These are phyloP conservation scores for Ceratonia siliqua DNA, from an alignment of 306 rosid species.

Conservation along the genomic window DNA sequence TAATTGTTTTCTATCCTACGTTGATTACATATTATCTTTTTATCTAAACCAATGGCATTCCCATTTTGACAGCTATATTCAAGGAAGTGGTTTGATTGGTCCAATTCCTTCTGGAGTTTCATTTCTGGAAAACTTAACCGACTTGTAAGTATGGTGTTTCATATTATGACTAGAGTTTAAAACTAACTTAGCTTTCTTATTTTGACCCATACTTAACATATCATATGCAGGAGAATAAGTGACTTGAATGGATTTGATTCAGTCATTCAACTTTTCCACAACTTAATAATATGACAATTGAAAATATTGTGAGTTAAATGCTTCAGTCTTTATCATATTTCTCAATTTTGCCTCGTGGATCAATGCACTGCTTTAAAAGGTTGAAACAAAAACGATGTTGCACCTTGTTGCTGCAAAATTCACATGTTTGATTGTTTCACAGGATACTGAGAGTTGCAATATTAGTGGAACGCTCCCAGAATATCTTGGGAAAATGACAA, in stretches of 20 bases:
- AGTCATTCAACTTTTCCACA: conserved; percentile 50
- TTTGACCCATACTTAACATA: background rate
- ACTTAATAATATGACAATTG: conserved; percentile 43
- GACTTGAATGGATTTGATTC: conserved; percentile 61
- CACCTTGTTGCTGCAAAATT: background rate
- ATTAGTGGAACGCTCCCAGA: conserved; percentile 47
- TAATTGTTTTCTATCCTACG: background rate
- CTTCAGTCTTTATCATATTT: background rate
- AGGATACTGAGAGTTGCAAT: conserved; percentile 73
- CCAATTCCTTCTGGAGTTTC: conserved; percentile 69
- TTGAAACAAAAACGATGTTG: background rate
- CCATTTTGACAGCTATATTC: conserved; percentile 45
- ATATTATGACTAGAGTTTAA: background rate
- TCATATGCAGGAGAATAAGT: conserved; percentile 58
- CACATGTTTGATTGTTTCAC: conserved; percentile 22
- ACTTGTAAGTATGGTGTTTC: conserved; percentile 55
- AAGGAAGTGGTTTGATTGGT: conserved; percentile 74
- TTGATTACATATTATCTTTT: background rate
- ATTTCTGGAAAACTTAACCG: conserved; percentile 39
- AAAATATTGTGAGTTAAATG: conserved; percentile 49
- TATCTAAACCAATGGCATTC: conserved; percentile 7
- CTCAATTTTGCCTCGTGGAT: no score
- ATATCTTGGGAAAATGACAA: conserved; percentile 38
- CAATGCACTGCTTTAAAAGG: no score
- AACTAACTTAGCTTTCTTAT: background rate